A percentile compares a stretch with the other conserved stretches of the same genome.
phyloP scores from a whole-genome alignment of 2,329 filamentous ascomycete genomes.

The Fusarium anthophilum region DNA sequence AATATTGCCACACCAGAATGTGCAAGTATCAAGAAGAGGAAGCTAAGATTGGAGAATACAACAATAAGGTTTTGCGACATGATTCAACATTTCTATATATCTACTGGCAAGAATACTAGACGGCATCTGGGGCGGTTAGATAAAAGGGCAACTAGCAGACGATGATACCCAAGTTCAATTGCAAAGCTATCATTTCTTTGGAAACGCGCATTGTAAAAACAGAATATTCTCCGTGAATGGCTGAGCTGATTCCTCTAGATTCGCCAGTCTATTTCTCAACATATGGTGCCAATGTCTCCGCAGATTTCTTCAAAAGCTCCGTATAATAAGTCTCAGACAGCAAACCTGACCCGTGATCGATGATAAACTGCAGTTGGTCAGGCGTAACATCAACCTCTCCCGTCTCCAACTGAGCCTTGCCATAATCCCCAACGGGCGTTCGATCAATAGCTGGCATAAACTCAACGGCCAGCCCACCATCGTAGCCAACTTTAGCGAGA shows the following conservation, averaged over 20 bases:
- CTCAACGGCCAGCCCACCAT: slow-evolving; percentile 25
- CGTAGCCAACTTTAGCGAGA: slow-evolving; percentile 10
- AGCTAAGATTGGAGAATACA: background rate
- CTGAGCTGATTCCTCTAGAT: background rate
- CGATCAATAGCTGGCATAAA: slow-evolving; percentile 36
- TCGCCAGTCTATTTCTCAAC: background rate
- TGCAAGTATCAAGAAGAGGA: background rate
- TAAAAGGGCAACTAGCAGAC: background rate
- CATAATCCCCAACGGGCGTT: slow-evolving; percentile 16
- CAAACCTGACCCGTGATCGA: slow-evolving; percentile 29
- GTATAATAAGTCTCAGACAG: slow-evolving; percentile 27
- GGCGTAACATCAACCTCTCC: slow-evolving; percentile 3
- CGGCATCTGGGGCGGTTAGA: background rate
- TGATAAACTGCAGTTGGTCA: slow-evolving; percentile 29
- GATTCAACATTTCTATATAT: background rate
- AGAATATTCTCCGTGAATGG: no score
- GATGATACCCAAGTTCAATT: background rate
- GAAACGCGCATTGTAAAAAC: rapidly evolving
- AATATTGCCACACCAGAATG: rapidly evolving
- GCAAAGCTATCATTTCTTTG: background rate
- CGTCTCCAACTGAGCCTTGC: slow-evolving; percentile 19
- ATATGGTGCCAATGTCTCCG: slow-evolving; percentile 10
- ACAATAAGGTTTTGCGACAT: background rate
- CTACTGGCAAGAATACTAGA: background rate
- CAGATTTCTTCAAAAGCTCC: slow-evolving; percentile 9